Base-by-base conservation (phyloP, 2,329 filamentous ascomycete genomes). In the Karstenula rhodostoma region DNA sequence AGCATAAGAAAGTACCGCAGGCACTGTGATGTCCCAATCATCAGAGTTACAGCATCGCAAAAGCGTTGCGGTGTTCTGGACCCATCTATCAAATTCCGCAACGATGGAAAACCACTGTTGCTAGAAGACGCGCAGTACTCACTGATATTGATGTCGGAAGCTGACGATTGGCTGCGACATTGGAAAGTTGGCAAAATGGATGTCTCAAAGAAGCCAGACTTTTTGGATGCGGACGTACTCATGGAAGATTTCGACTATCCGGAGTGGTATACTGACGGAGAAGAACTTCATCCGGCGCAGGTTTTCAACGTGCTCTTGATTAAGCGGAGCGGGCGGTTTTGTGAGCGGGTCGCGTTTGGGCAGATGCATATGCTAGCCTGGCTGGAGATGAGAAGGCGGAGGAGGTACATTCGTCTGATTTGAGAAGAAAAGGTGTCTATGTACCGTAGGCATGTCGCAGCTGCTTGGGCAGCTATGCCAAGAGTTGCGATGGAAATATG, bases 251-350 rank as follows among this genome's bases (percentile, higher is more conserved):
- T 49, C n/a, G 17, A 49, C 19, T 19, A 35, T 25, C 15, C 27
- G 7, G 27, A 19, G 4, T 32, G 3, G 10, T 49, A 49, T 33
- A 8, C 27, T 1, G 25, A 49, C 13, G 46, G 46, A 2, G 27
- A 17, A 9, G 1, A 10, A 9, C 3, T n/a, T 1, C 25, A 10
- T n/a, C 13, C 46, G 17, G 17, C 13, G 9, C 32, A 25, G 46
- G 32, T 49, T 13, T 49, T 49, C 19, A 32, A 49, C n/a, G 46
- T 49, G 46, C 46, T 49, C 12, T 19, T 32, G 46, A 32, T 49
- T 4, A 49, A 49, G 27, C 25, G 46, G 8, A 32, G 12, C 13
- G 27, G 46, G 15, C 4, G 23, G 27, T 49, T 17, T 19, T 49
- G 32, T 49, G 27, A 49, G 27, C 23, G 46, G 4, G 25, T 49